Conservation (phyloP, 768 basidiomycete species). For the Termitomyces sp. region DNA sequence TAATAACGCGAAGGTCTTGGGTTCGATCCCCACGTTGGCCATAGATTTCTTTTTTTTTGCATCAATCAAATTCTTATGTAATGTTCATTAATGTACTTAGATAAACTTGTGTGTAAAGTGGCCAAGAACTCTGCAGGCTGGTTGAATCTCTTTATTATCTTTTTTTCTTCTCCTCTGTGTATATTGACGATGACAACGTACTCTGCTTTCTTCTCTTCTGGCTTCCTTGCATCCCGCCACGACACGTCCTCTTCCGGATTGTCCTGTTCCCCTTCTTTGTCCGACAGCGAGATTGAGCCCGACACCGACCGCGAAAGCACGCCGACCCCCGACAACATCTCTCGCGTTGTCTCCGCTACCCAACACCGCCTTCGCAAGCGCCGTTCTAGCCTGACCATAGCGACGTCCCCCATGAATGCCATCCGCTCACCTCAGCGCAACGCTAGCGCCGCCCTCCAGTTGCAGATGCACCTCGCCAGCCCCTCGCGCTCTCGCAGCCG, state of each 20-base stretch:
- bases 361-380: slow-evolving; percentile 49
- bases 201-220: slow-evolving; percentile 68
- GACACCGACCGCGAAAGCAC: slow-evolving; percentile 19
- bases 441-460: slow-evolving; percentile 43
- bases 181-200: slow-evolving; percentile 35
- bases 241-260: slow-evolving; percentile 15
- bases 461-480: slow-evolving; percentile 39
- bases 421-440: slow-evolving; percentile 55
- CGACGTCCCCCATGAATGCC: slow-evolving; percentile 45
- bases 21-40: slow-evolving; percentile 63
- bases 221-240: slow-evolving; percentile 50
- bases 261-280: slow-evolving; percentile 18
- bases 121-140: neutral
- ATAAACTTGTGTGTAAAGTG: neutral
- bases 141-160: neutral
- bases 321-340: slow-evolving; percentile 16
- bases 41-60: slow-evolving; percentile 5
- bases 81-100: slow-evolving; percentile 5
- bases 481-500: slow-evolving; percentile 40
- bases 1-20: slow-evolving; percentile 73
- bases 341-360: slow-evolving; percentile 1
- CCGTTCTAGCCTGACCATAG: slow-evolving; percentile 56
- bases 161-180: slow-evolving; percentile 1
- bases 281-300: slow-evolving; percentile 30
- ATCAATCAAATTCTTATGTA: slow-evolving; percentile 6